These are phyloP conservation scores for Parietichytrium sp. DNA, from an alignment of 108 stramenopile genomes.

Conservation along the genomic window DNA sequence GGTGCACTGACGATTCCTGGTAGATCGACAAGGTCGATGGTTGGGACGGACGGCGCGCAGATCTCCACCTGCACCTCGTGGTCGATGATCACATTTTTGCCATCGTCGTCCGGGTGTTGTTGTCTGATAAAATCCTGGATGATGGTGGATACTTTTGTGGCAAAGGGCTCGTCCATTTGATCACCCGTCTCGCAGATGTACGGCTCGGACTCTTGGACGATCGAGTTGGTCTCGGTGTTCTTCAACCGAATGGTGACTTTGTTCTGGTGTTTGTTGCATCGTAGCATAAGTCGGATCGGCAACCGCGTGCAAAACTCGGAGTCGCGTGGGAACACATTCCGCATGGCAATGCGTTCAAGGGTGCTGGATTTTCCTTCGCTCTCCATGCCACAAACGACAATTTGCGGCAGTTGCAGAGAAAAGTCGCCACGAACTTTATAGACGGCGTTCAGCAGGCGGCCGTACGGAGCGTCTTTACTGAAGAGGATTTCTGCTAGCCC, in stretches of 20 bases:
- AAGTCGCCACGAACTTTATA: background rate
- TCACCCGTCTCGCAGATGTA: background rate
- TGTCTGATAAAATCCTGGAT: background rate
- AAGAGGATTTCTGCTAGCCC: background rate
- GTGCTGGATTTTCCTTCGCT: constrained; percentile 5
- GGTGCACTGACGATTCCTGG: constrained; percentile 25
- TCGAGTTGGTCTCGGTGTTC: background rate
- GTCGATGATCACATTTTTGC: background rate
- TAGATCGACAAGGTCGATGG: constrained; percentile 33
- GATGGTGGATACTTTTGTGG: background rate
- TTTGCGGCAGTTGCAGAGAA: background rate
- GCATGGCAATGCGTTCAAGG: constrained; percentile 35
- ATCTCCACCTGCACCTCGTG: background rate
- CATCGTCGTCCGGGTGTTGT: background rate
- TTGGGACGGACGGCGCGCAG: background rate
- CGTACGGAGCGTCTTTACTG: background rate
- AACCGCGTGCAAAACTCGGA: constrained; percentile 3
- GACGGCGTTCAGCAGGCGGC: background rate
- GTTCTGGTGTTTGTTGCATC: background rate
- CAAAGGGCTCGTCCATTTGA: constrained; percentile 14
- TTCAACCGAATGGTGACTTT: constrained; percentile 14
- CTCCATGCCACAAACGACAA: constrained; percentile 8
- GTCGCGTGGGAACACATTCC: constrained; percentile 18
- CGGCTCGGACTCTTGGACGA: background rate
- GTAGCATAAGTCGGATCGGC: constrained; percentile 24